Conservation (phyloP, 176 grass and related monocot genomes). For the Musa schizocarpa region DNA sequence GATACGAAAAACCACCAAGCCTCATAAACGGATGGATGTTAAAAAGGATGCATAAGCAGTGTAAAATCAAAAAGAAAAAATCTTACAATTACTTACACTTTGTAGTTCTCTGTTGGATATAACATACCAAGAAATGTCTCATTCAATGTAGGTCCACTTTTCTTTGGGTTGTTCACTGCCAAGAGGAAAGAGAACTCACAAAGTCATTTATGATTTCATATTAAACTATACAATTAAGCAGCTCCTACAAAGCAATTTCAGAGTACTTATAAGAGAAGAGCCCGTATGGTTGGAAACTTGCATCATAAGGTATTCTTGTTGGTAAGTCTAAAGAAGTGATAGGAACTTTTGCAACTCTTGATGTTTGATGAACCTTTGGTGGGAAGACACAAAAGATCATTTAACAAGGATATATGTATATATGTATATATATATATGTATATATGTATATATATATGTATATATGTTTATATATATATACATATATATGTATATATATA, state of each 20-base stretch:
- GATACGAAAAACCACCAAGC: background rate
- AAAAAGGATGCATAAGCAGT: background rate
- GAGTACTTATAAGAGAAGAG: background rate
- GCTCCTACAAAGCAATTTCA: background rate
- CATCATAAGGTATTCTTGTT: too few species aligned
- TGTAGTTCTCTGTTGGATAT: conserved; percentile 93
- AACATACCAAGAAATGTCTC: conserved; percentile 91
- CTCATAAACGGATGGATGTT: background rate
- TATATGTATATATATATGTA: too few species aligned
- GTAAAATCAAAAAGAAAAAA: background rate
- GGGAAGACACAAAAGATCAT: too few species aligned
- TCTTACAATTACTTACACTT: conserved; percentile 50
- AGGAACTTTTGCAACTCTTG: too few species aligned
- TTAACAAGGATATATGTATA: too few species aligned
- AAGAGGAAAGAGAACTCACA: conserved; percentile 24
- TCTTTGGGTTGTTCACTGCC: conserved; percentile 89
- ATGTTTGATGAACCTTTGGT: too few species aligned
- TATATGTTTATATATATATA: too few species aligned
- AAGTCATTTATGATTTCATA: background rate
- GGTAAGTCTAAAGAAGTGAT: too few species aligned
- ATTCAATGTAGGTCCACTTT: conserved; percentile 70
- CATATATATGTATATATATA: too few species aligned
- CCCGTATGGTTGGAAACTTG: background rate
- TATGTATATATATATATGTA: too few species aligned
- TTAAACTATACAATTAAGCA: background rate